These are phyloP conservation scores for Perkinsus chesapeaki DNA, from an alignment of 169 alveolate species.

Conservation along the genomic window DNA sequence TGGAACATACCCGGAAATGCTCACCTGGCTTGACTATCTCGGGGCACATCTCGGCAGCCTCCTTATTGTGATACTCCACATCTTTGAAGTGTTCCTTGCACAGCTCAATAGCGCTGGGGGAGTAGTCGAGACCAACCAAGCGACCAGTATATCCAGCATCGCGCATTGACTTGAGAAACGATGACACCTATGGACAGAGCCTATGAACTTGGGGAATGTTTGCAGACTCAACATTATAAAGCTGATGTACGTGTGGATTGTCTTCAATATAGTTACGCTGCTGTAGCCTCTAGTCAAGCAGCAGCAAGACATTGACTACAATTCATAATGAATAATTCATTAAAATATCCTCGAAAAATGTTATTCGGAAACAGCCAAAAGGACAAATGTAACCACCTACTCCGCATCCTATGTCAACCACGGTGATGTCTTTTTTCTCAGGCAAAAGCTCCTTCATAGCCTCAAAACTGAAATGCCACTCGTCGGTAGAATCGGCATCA, in stretches of 20 bases:
- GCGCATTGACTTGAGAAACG: not conserved
- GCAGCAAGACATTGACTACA: no score
- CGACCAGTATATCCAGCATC: not conserved
- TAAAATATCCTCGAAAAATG: no score
- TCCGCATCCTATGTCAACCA: not conserved
- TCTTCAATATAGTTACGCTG: no score
- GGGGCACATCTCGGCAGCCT: slow-evolving; percentile 1
- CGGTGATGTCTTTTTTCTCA: not conserved
- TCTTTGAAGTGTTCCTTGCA: not conserved
- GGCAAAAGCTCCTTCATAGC: not conserved
- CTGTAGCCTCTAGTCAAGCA: no score
- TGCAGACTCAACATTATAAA: no score
- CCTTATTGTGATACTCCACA: not conserved
- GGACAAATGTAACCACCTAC: no score
- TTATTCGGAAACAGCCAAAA: no score
- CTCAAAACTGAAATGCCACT: not conserved
- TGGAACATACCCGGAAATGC: no score
- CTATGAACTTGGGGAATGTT: no score
- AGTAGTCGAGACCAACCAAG: not conserved
- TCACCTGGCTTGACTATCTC: not conserved
- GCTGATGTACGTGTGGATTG: no score
- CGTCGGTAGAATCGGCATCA: not conserved
- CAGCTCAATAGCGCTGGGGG: not conserved
- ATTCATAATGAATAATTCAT: no score
- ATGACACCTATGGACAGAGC: not conserved